Conservation (phyloP, 2,329 filamentous ascomycete genomes). For the Diaporthe australafricana region DNA sequence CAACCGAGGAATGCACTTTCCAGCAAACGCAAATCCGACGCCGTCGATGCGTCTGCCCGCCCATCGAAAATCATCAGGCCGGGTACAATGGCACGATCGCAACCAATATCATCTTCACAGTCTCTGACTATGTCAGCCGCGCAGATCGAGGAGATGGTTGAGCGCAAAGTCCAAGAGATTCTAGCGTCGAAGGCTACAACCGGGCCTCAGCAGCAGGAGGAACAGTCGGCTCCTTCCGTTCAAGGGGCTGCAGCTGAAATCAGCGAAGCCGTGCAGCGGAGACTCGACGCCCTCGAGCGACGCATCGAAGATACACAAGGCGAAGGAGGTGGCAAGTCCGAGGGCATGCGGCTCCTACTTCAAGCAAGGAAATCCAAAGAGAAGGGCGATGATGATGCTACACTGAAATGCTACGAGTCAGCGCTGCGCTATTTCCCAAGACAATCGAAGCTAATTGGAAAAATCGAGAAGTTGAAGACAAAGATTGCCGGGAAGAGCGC, state of each 20-base stretch:
- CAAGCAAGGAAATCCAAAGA: conserved; percentile 93
- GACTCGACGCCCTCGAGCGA: conserved; percentile 86
- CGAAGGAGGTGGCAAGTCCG: conserved; percentile 71
- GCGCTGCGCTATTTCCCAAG: conserved; percentile 88
- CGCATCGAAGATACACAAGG: conserved; percentile 78
- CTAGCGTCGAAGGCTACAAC: conserved; percentile 79
- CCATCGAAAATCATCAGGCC: conserved; percentile 61
- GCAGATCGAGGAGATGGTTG: conserved; percentile 90
- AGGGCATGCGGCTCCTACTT: conserved; percentile 87
- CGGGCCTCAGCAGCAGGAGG: conserved; percentile 48
- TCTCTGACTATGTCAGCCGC: conserved; percentile 70
- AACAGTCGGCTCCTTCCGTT: conserved; percentile 44
- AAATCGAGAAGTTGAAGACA: conserved; percentile 72
- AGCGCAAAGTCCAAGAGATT: conserved; percentile 91
- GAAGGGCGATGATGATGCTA: conserved; percentile 80
- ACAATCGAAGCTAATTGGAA: conserved; percentile 80
- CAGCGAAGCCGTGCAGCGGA: conserved; percentile 81
- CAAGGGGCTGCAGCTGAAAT: conserved; percentile 56
- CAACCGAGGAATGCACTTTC: conserved; percentile 27
- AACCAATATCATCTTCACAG: conserved; percentile 42
- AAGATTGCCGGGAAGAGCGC: conserved; percentile 55
- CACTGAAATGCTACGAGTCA: conserved; percentile 86
- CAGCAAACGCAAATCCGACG: conserved; percentile 52
- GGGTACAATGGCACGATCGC: conserved; percentile 42
- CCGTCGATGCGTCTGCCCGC: conserved; percentile 52